Percentiles rank a stretch among this genome's conserved stretches.
Evolutionary conservation across 164 flowering plant species (phyloP).

Genomic region (Euptelea pleiosperma): DNA sequence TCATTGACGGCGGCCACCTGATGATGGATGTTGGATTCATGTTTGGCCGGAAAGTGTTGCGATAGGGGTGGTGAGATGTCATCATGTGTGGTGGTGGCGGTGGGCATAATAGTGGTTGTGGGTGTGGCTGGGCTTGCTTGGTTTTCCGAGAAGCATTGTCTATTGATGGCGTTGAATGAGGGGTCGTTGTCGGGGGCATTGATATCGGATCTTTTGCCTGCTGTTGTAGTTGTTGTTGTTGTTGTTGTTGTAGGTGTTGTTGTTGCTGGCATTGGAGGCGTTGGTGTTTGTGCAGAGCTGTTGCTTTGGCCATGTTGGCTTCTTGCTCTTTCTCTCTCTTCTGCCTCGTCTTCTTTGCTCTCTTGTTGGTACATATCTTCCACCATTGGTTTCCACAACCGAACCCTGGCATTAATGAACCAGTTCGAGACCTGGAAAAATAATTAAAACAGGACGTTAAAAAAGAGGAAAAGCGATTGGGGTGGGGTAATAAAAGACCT

Average conservation of each 20-base stretch:
- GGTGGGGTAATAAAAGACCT: no score
- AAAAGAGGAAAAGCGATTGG: background rate
- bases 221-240: conserved; percentile 12
- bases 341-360: conserved; percentile 26
- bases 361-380: conserved; percentile 58
- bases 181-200: conserved; percentile 39
- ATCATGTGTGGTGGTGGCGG: background rate
- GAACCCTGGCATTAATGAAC: conserved; percentile 57
- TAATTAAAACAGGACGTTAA: conserved; percentile 2
- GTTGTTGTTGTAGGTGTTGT: conserved; percentile 13
- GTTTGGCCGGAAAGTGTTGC: background rate
- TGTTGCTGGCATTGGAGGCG: conserved; percentile 2
- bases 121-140: conserved; percentile 15
- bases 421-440: conserved; percentile 44
- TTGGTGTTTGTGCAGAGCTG: conserved; percentile 27
- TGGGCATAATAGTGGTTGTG: conserved; percentile 1
- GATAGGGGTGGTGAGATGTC: background rate
- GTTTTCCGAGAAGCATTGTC: conserved; percentile 25
- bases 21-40: conserved; percentile 2
- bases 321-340: conserved; percentile 5
- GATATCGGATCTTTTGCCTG: conserved; percentile 37
- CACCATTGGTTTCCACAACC: conserved; percentile 61
- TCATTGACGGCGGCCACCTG: conserved; percentile 9
- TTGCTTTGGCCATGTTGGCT: conserved; percentile 5
- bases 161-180: conserved; percentile 32